Conservation (phyloP, 2,329 filamentous ascomycete species). For the Sclerotinia spermophila region DNA sequence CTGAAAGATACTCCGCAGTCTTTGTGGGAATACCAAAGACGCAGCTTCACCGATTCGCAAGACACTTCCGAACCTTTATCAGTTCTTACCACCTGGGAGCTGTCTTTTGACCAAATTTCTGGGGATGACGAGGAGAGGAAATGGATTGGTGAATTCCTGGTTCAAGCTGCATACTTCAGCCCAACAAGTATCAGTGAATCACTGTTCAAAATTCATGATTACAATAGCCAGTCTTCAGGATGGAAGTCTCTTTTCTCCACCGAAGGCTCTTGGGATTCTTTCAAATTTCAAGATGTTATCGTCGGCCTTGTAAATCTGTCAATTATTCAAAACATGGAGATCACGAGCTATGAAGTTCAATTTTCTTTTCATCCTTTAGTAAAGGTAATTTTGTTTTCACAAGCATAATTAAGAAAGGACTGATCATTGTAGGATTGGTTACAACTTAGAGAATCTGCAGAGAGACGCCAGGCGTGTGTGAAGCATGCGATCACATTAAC, state of each 20-base stretch:
- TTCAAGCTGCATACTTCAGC: constrained; percentile 29
- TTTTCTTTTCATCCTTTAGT: constrained; percentile 31
- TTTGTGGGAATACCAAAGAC: constrained; percentile 20
- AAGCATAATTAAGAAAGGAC: not conserved
- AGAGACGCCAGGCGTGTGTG: not conserved
- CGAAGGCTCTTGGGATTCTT: constrained; percentile 25
- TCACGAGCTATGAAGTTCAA: not conserved
- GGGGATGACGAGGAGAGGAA: constrained; percentile 12
- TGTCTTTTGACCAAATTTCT: constrained; percentile 28
- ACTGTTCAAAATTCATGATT: not conserved
- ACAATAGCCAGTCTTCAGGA: not conserved
- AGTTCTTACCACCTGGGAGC: constrained; percentile 30
- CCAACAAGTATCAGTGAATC: constrained; percentile 14
- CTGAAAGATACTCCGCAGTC: constrained; percentile 19
- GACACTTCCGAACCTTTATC: constrained; percentile 7
- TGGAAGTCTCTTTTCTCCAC: constrained; percentile 6
- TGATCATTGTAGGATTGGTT: constrained; percentile 8
- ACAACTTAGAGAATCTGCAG: not conserved
- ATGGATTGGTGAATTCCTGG: constrained; percentile 22
- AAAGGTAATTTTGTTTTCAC: constrained; percentile 18
- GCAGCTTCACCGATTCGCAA: not conserved
- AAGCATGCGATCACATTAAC: not conserved
- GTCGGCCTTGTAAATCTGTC: constrained; percentile 25
- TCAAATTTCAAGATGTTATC: constrained; percentile 24
- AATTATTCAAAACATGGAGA: constrained; percentile 23